phyloP scores from a whole-genome alignment of 2,329 filamentous ascomycete genomes.

The Cladosporium sp. region DNA sequence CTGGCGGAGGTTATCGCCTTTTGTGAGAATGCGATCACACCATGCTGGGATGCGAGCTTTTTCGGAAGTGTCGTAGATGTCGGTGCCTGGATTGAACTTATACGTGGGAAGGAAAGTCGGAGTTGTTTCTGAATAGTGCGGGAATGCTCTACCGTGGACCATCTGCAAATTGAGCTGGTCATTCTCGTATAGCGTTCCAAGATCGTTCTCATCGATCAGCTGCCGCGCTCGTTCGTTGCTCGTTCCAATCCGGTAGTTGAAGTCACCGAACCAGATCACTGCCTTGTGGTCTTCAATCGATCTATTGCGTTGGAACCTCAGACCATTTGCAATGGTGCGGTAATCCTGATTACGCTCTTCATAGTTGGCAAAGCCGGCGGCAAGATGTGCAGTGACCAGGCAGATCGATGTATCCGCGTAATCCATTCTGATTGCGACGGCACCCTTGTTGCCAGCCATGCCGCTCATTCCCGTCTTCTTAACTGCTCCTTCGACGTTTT shows the following conservation, averaged over 20 bases:
- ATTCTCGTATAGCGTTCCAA: constrained; percentile 80
- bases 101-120: constrained; percentile 93
- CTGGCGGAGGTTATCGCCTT: constrained; percentile 78
- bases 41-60: constrained; percentile 94
- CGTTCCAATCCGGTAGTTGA: constrained; percentile 94
- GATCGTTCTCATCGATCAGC: constrained; percentile 66
- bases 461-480: constrained; percentile 96
- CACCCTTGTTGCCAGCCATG: constrained; percentile 97
- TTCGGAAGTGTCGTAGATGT: constrained; percentile 90
- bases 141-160: constrained; percentile 85
- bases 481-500: constrained; percentile 92
- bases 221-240: constrained; percentile 71
- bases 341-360: constrained; percentile 95
- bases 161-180: constrained; percentile 97
- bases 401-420: constrained; percentile 90
- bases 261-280: constrained; percentile 94
- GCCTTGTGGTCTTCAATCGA: constrained; percentile 88
- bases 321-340: constrained; percentile 76
- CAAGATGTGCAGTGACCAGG: constrained; percentile 93
- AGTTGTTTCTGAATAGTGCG: constrained; percentile 82
- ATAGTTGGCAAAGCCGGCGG: constrained; percentile 93
- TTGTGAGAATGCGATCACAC: constrained; percentile 90
- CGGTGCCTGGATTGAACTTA: constrained; percentile 85
- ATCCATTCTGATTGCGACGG: constrained; percentile 92
- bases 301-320: constrained; percentile 86